phyloP scores from a whole-genome alignment of 192 early-diverging fungal species.

The Backusella liffmaniae region DNA sequence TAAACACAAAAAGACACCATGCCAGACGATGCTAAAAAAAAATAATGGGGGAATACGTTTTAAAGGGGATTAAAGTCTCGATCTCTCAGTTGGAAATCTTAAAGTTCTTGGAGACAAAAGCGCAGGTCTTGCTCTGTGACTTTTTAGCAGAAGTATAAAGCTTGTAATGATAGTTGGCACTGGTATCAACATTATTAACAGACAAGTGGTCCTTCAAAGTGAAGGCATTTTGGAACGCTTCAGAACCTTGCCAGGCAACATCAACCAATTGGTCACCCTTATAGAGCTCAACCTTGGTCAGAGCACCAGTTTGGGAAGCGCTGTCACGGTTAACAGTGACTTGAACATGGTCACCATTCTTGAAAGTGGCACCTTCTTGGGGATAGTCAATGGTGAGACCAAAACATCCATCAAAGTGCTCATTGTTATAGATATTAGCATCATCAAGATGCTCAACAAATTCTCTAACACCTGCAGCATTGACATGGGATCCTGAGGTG shows the following conservation, averaged over 20 bases:
- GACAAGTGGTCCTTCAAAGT: conserved; percentile 31
- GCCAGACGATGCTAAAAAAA: neutral
- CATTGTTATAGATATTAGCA: conserved; percentile 20
- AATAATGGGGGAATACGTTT: neutral
- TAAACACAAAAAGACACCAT: neutral
- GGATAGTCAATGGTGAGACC: conserved; percentile 31
- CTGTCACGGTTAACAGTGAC: conserved; percentile 22
- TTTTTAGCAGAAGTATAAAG: conserved; percentile 19
- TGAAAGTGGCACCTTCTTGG: conserved; percentile 11
- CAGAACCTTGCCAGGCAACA: conserved; percentile 19
- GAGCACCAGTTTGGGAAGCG: conserved; percentile 28
- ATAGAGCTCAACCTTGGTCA: conserved; percentile 28
- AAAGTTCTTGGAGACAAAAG: conserved; percentile 26
- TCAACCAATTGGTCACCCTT: conserved; percentile 23
- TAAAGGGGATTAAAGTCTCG: neutral
- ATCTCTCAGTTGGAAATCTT: conserved; percentile 16
- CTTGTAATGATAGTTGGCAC: conserved; percentile 29
- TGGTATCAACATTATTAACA: neutral
- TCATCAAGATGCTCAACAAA: conserved; percentile 21
- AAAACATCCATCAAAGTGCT: conserved; percentile 33
- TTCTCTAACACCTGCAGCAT: conserved; percentile 17
- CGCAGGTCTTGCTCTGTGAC: conserved; percentile 8
- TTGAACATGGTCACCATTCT: conserved; percentile 21
- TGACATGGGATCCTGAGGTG: conserved; percentile 22
- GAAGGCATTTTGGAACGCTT: conserved; percentile 24